Evolutionary conservation across 176 grass and related monocot genomes (phyloP).

Genomic region (Rhynchospora breviuscula): DNA sequence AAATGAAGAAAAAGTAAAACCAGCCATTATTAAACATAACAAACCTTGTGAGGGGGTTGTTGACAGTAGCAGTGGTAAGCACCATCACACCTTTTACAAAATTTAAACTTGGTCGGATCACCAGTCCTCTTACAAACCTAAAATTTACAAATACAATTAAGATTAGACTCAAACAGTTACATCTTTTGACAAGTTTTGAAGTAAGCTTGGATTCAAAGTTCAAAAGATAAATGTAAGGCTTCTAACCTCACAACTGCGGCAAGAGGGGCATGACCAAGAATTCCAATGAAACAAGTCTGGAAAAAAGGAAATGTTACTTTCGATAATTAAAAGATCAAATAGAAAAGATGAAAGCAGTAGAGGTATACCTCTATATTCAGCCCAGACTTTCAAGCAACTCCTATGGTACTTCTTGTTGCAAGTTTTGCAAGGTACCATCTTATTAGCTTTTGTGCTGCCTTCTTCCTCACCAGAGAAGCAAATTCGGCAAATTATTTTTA

Average conservation of each 20-base stretch:
- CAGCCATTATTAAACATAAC: not conserved
- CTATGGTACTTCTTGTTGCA: conserved; percentile 94
- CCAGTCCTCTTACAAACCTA: conserved; percentile 90
- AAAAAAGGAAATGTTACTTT: conserved; percentile 27
- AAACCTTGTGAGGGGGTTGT: conserved; percentile 98
- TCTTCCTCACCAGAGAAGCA: conserved; percentile 90
- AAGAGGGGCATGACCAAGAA: conserved; percentile 81
- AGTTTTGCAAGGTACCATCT: conserved; percentile 92
- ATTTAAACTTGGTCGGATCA: conserved; percentile 97
- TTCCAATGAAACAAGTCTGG: conserved; percentile 92
- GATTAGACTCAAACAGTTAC: not conserved
- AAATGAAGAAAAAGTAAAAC: not conserved
- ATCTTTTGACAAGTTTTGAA: conserved; percentile 7
- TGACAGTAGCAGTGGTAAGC: conserved; percentile 98
- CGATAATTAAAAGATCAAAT: conserved; percentile 13
- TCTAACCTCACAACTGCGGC: conserved; percentile 80
- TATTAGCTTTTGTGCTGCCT: conserved; percentile 69
- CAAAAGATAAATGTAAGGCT: conserved; percentile 14
- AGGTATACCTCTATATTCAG: conserved; percentile 83
- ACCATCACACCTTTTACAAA: conserved; percentile 97
- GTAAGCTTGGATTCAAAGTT: conserved; percentile 2
- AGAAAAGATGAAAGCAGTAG: not conserved
- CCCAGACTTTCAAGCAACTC: conserved; percentile 84
- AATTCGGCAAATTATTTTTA: conserved; percentile 89
- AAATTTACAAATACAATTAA: conserved; percentile 26